Conservation (phyloP, 2,329 filamentous ascomycete genomes). For the Akanthomyces lecanii region DNA sequence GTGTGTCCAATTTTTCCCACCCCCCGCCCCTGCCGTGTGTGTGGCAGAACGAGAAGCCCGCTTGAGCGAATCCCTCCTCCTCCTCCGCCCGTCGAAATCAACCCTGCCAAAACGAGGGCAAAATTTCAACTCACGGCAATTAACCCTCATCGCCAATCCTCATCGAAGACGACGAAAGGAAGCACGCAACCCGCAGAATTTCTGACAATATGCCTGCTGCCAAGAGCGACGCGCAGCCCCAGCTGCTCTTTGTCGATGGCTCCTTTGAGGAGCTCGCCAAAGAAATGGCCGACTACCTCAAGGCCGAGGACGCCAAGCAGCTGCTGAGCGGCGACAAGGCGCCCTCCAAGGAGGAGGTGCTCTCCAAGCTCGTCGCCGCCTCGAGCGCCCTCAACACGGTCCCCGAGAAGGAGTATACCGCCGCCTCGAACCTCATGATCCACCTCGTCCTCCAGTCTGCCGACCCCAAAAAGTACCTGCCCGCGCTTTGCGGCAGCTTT, state of each 20-base stretch:
- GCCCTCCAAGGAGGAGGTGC: conserved; percentile 68
- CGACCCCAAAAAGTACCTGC: conserved; percentile 80
- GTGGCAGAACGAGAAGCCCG: not conserved
- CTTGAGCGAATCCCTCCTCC: not conserved
- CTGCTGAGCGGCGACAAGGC: conserved; percentile 61
- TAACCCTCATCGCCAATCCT: conserved; percentile 5
- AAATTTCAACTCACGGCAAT: not conserved
- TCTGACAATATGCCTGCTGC: conserved; percentile 30
- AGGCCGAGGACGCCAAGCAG: conserved; percentile 73
- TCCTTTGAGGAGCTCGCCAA: conserved; percentile 86
- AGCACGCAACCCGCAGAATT: conserved; percentile 18
- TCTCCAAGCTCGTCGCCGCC: conserved; percentile 84
- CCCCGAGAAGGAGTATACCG: conserved; percentile 93
- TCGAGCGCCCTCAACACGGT: conserved; percentile 74
- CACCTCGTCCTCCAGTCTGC: conserved; percentile 86
- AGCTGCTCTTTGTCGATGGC: conserved; percentile 79
- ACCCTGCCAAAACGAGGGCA: conserved; percentile 13
- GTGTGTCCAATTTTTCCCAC: conserved; percentile 19
- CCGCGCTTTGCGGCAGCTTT: conserved; percentile 84
- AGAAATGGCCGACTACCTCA: conserved; percentile 93
- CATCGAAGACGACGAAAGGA: conserved; percentile 1
- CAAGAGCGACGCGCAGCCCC: conserved; percentile 46
- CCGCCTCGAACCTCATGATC: conserved; percentile 94
- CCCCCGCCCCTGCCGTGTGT: conserved; percentile 5
- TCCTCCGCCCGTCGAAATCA: conserved; percentile 11